A percentile compares a stretch with the other conserved stretches of the same genome.
Evolutionary conservation across 2,329 filamentous ascomycete genomes (phyloP).

Genomic region (Calonectria fujianensis): DNA sequence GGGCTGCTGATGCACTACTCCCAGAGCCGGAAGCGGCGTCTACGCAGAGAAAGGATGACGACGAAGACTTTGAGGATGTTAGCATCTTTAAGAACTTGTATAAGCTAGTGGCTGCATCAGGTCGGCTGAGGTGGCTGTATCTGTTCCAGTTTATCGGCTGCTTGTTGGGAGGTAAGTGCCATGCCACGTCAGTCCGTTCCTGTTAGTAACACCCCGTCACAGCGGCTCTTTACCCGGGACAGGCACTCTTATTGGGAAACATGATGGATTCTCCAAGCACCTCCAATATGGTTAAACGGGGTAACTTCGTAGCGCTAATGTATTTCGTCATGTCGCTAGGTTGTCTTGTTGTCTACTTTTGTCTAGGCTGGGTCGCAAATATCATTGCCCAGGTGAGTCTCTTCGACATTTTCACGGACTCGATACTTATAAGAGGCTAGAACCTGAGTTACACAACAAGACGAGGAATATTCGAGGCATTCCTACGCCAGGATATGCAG

Average conservation of each 20-base stretch:
- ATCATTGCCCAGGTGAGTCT: slow-evolving; percentile 42
- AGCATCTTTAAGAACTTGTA: neutral
- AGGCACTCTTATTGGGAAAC: neutral
- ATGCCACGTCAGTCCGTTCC: neutral
- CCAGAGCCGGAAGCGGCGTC: neutral
- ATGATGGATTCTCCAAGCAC: neutral
- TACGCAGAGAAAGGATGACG: neutral
- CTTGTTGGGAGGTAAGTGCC: neutral
- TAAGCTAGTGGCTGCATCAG: neutral
- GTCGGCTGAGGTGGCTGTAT: neutral
- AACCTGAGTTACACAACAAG: slow-evolving; percentile 55
- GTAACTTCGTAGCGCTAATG: slow-evolving; percentile 59
- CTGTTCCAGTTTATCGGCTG: neutral
- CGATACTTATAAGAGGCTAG: neutral
- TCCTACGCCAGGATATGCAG: slow-evolving; percentile 61
- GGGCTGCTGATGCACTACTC: neutral
- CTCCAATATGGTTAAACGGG: neutral
- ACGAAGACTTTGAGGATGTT: neutral
- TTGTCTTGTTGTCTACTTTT: slow-evolving; percentile 64
- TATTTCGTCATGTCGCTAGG: slow-evolving; percentile 69
- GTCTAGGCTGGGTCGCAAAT: slow-evolving; percentile 60
- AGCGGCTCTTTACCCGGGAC: slow-evolving; percentile 2
- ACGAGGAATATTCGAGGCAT: slow-evolving; percentile 50
- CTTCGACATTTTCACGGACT: neutral
- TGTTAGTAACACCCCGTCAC: neutral